Evolutionary conservation across 1,284 basidiomycete genomes (phyloP).

Genomic region (Marasmius oreades): DNA sequence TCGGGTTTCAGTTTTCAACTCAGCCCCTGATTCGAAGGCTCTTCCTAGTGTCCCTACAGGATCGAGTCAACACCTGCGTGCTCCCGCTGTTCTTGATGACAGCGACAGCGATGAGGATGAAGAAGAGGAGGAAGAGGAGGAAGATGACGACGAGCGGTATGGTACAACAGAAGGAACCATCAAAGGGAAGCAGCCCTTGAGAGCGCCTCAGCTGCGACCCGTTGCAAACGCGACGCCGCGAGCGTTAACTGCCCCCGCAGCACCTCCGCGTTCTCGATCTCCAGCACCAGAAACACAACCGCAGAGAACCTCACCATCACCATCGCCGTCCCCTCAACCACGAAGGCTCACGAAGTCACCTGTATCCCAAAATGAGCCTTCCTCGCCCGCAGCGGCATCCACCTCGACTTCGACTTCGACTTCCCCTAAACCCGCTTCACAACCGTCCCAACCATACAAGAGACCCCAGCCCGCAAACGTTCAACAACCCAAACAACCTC

Average conservation of each 20-base stretch:
- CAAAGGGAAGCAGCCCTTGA: background rate
- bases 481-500: background rate
- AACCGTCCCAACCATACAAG: background rate
- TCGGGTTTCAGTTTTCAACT: background rate
- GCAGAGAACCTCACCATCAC: background rate
- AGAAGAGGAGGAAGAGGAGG: background rate
- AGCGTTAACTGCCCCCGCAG: background rate
- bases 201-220: no score
- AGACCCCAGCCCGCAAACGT: background rate
- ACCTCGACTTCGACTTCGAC: background rate
- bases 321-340: background rate
- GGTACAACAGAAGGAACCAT: background rate
- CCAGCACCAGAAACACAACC: background rate
- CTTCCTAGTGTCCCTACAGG: background rate
- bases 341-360: background rate
- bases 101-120: conserved; percentile 3
- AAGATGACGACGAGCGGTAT: background rate
- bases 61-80: background rate
- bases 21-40: background rate
- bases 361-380: background rate
- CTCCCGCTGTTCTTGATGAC: background rate
- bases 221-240: background rate
- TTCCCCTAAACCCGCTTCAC: background rate
- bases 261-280: background rate
- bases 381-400: no score